Conservation (phyloP, 805 yeast species). For the Saccharomycopsis schoenii region DNA sequence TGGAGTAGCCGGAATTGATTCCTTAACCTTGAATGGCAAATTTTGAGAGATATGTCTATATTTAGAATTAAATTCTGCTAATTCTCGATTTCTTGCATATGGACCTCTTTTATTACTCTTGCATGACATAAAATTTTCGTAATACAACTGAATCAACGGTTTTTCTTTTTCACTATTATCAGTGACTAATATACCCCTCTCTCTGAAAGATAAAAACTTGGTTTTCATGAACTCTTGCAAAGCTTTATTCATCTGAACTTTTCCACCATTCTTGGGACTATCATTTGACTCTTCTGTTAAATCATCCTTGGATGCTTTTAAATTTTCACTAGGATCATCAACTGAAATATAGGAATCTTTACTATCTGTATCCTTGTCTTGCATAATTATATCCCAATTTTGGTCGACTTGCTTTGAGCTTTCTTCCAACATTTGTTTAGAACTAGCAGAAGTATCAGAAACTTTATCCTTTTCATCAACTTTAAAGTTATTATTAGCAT, state of each 20-base stretch:
- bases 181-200: background rate
- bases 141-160: background rate
- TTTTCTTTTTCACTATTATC: background rate
- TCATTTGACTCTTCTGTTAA: background rate
- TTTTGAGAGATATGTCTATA: background rate
- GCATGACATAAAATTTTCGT: background rate
- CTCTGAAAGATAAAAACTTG: constrained; percentile 2
- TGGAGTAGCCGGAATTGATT: background rate
- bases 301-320: background rate
- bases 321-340: background rate
- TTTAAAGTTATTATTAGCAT: background rate
- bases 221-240: background rate
- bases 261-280: background rate
- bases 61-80: background rate
- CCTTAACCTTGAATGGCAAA: background rate
- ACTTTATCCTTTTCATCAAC: background rate
- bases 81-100: background rate
- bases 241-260: background rate
- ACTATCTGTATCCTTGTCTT: background rate
- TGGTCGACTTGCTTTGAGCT: background rate
- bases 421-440: background rate
- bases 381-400: background rate
- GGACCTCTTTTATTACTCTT: background rate
- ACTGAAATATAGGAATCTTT: background rate
- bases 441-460: background rate